Evolutionary conservation across 371 early-diverging fungal species (phyloP), one percentile per base, ranked within the genome.

Genomic region (Mortierella sp.): DNA sequence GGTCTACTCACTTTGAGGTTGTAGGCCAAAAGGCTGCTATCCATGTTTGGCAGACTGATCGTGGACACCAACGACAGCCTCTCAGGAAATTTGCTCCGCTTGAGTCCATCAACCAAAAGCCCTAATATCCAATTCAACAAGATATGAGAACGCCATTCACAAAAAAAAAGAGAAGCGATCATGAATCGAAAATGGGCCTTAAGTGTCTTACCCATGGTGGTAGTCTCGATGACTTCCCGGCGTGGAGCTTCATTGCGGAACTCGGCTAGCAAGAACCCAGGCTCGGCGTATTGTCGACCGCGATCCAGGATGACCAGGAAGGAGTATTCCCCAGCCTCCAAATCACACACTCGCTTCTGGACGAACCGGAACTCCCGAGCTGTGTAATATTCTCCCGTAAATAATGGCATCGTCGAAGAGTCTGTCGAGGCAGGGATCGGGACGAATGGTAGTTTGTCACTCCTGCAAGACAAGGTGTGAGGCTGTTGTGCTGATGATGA

Each of bases 11-110:
- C 86, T 29, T 89, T 73, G 68, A 86, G 78, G 45, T 89, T 91
- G 63, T 91, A 92, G 2, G 91, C 89, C 16, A 92, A 71, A 66
- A 92, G 81, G 16, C 91, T 88, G 44, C 85, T 91, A 71, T 91
- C 90, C 24, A 92, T 86, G 16, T 88, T 86, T 9, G 92, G 91
- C 24, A 92, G 84, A 19, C 76, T 88, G 13, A 92, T 68, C 4
- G 85, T 76, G 2, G 91, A 88, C n/a, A 88, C 80, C 47, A 91
- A 44, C 0, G 87, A 41, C 1, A 75, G 61, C 0, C 50, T 72
- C 43, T 52, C 43, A 16, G 85, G 71, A 26, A 77, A 73, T 61
- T 44, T 47, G 13, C 43, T 47, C 63, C 70, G 31, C 61, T 41
- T 50, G 47, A 86, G 53, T 24, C 86, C 86, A 44, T 65, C 45